phyloP scores from a whole-genome alignment of 108 stramenopile genomes.

The Craspedostauros australis region DNA sequence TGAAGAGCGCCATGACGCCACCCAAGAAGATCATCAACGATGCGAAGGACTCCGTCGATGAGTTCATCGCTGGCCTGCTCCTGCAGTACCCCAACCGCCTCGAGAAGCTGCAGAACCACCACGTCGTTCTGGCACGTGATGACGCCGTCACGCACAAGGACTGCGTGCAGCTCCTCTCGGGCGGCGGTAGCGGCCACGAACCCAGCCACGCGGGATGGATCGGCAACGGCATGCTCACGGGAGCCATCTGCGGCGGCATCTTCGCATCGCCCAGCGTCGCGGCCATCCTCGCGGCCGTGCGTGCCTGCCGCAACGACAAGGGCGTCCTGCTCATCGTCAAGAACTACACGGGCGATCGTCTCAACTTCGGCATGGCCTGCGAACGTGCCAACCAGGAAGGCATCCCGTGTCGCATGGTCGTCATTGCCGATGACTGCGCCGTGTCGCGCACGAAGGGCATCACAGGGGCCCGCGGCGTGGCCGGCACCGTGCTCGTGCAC shows the following conservation, averaged over 20 bases:
- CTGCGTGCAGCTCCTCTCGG: conserved; percentile 67
- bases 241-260: conserved; percentile 94
- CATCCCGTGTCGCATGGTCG: conserved; percentile 67
- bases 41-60: conserved; percentile 58
- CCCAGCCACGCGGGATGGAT: conserved; percentile 95
- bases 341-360: conserved; percentile 98
- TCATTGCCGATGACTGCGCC: conserved; percentile 97
- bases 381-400: conserved; percentile 79
- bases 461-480: conserved; percentile 93
- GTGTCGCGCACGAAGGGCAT: conserved; percentile 85
- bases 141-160: conserved; percentile 2
- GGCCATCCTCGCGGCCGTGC: conserved; percentile 88
- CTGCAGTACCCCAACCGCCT: conserved; percentile 71
- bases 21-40: conserved; percentile 86
- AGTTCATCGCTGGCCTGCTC: conserved; percentile 71
- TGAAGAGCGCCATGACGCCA: conserved; percentile 22
- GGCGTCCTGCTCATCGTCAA: conserved; percentile 93
- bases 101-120: conserved; percentile 58
- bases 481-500: conserved; percentile 95
- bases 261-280: conserved; percentile 92
- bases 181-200: conserved; percentile 98
- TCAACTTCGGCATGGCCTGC: conserved; percentile 97
- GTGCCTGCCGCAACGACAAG: conserved; percentile 16
- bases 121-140: conserved; percentile 45
- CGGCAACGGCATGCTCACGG: conserved; percentile 89